Percentiles rank a stretch among this genome's conserved stretches.
Evolutionary conservation across 2,329 filamentous ascomycete genomes (phyloP).

Genomic region (Sordariomycetes sp.): DNA sequence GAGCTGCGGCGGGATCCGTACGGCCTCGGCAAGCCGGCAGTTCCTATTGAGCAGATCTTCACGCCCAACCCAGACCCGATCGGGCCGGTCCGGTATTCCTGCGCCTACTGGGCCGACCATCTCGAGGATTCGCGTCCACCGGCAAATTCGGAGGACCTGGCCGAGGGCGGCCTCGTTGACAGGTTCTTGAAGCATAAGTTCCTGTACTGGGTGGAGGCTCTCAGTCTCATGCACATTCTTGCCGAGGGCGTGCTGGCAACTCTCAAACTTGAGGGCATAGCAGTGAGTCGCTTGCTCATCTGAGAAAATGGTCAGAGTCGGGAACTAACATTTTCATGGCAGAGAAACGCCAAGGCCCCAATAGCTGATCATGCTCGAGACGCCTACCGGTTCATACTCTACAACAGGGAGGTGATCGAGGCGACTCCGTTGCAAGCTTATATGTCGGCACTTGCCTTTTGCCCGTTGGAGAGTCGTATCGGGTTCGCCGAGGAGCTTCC

Average conservation of each 20-base stretch:
- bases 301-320: not conserved
- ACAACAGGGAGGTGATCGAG: constrained; percentile 14
- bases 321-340: constrained; percentile 3
- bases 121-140: constrained; percentile 9
- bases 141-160: not conserved
- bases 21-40: constrained; percentile 11
- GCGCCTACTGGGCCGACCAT: constrained; percentile 21
- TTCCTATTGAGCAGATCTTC: constrained; percentile 11
- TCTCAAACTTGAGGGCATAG: constrained; percentile 8
- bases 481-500: not conserved
- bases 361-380: constrained; percentile 13
- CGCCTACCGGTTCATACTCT: constrained; percentile 15
- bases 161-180: not conserved
- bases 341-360: constrained; percentile 1
- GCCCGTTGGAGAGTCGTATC: not conserved
- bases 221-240: constrained; percentile 18
- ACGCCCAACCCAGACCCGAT: constrained; percentile 9
- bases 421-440: constrained; percentile 18
- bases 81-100: constrained; percentile 14
- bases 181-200: constrained; percentile 3
- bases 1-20: constrained; percentile 24
- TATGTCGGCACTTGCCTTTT: constrained; percentile 18
- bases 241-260: constrained; percentile 13
- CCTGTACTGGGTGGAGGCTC: constrained; percentile 27
- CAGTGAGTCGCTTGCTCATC: constrained; percentile 6